Evolutionary conservation across 352 stramenopile genomes (phyloP).

Genomic region (Globisporangium recalcitrans): DNA sequence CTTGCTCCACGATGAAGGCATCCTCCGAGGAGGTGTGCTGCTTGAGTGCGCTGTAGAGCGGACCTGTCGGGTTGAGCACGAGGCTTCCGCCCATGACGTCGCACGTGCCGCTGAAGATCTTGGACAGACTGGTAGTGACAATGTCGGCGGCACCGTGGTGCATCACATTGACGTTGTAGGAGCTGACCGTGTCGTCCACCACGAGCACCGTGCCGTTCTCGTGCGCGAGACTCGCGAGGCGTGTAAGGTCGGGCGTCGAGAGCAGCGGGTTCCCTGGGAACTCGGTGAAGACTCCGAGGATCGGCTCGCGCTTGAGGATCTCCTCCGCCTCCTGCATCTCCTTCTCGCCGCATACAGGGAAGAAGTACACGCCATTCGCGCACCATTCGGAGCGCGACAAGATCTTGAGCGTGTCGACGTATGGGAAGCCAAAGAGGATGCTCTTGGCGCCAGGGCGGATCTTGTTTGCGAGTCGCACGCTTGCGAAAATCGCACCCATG

Average conservation of each 20-base stretch:
- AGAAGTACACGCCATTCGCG: conserved; percentile 84
- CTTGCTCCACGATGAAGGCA: conserved; percentile 58
- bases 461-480: conserved; percentile 62
- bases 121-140: conserved; percentile 90
- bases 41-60: conserved; percentile 38
- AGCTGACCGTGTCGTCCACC: conserved; percentile 89
- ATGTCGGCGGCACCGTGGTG: conserved; percentile 74
- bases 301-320: conserved; percentile 61
- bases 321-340: conserved; percentile 55
- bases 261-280: conserved; percentile 92
- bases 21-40: conserved; percentile 35
- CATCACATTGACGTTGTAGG: conserved; percentile 90
- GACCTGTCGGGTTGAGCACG: conserved; percentile 76
- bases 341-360: conserved; percentile 68
- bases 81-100: conserved; percentile 91
- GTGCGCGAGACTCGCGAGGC: conserved; percentile 78
- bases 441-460: conserved; percentile 42
- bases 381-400: conserved; percentile 85
- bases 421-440: conserved; percentile 92
- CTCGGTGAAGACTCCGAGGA: conserved; percentile 90
- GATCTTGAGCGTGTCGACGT: conserved; percentile 93
- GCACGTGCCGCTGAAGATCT: conserved; percentile 90
- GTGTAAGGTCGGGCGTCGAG: conserved; percentile 74
- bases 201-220: conserved; percentile 82
- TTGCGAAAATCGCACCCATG: conserved; percentile 86